Evolutionary conservation across 1,284 basidiomycete species (phyloP).

Genomic region (Fomitopsis schrenkii): DNA sequence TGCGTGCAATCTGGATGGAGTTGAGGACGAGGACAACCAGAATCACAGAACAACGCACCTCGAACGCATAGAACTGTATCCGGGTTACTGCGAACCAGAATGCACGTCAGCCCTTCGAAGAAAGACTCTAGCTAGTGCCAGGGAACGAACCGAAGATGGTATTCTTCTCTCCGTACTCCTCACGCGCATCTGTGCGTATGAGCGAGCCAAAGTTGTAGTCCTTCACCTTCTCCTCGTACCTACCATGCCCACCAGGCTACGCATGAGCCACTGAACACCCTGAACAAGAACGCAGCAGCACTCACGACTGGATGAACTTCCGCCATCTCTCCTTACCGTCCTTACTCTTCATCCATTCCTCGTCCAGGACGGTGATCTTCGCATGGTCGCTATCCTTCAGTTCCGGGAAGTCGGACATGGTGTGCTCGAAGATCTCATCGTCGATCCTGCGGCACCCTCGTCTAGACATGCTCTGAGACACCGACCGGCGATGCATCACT

Average conservation of each 20-base stretch:
- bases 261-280: neutral
- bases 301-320: slow-evolving; percentile 83
- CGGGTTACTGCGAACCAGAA: slow-evolving; percentile 53
- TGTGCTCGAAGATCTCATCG: slow-evolving; percentile 87
- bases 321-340: slow-evolving; percentile 94
- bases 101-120: neutral
- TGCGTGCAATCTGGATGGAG: slow-evolving; percentile 77
- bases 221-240: slow-evolving; percentile 83
- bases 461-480: neutral
- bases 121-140: neutral
- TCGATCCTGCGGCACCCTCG: slow-evolving; percentile 56
- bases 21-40: neutral
- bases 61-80: slow-evolving; percentile 92
- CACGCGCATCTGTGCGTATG: slow-evolving; percentile 76
- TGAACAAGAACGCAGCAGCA: slow-evolving; percentile 12
- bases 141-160: slow-evolving; percentile 82
- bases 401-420: slow-evolving; percentile 82
- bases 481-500: slow-evolving; percentile 19
- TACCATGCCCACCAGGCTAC: slow-evolving; percentile 19
- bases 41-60: slow-evolving; percentile 41
- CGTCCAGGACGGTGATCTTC: slow-evolving; percentile 75
- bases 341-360: slow-evolving; percentile 92
- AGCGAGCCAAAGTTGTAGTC: slow-evolving; percentile 98
- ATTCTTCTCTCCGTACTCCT: slow-evolving; percentile 91
- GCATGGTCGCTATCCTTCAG: slow-evolving; percentile 60